phyloP scores from a whole-genome alignment of 2,329 filamentous ascomycete species.

The Pseudogymnoascus sp. region DNA sequence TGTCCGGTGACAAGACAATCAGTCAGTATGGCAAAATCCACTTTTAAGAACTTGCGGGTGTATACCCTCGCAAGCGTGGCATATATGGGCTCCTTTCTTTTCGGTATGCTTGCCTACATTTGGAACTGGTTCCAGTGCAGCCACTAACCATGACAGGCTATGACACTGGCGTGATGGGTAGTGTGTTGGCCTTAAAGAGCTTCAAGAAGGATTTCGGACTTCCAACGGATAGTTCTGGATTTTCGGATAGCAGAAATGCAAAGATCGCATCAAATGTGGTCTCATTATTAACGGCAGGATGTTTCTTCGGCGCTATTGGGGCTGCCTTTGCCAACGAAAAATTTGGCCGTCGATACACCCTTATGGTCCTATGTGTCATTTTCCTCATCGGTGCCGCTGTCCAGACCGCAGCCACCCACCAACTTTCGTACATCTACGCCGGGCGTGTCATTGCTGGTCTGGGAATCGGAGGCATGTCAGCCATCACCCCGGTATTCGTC shows the following conservation, averaged over 20 bases:
- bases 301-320: constrained; percentile 44
- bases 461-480: constrained; percentile 41
- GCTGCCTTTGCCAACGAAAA: constrained; percentile 42
- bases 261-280: constrained; percentile 33
- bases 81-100: constrained; percentile 19
- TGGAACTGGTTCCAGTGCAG: neutral
- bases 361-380: constrained; percentile 38
- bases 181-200: constrained; percentile 16
- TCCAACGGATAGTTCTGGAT: constrained; percentile 15
- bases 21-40: neutral
- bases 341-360: constrained; percentile 38
- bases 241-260: constrained; percentile 1
- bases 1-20: neutral
- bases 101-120: constrained; percentile 12
- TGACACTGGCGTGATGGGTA: constrained; percentile 21
- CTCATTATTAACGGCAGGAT: constrained; percentile 44
- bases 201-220: constrained; percentile 23
- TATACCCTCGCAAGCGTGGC: constrained; percentile 15
- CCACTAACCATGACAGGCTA: constrained; percentile 10
- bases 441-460: constrained; percentile 38
- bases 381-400: constrained; percentile 36
- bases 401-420: constrained; percentile 40
- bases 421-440: constrained; percentile 37
- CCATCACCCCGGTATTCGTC: constrained; percentile 35
- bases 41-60: neutral